Conservation (phyloP, 2,329 filamentous ascomycete genomes). For the Paraconiothyrium brasiliense region DNA sequence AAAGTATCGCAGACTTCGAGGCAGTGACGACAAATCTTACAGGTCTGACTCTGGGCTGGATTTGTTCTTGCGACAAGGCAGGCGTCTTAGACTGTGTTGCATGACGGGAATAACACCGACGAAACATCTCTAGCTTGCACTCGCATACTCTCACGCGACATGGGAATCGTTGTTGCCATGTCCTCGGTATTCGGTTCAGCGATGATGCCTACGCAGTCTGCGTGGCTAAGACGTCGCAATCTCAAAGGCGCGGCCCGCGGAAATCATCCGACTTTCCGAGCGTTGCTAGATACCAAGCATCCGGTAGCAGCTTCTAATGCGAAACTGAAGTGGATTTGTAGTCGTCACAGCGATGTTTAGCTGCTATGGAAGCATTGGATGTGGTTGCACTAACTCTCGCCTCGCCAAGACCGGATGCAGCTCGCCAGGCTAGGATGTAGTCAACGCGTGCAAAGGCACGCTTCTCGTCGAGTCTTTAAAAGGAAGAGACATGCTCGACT, state of each 20-base stretch:
- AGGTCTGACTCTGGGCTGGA: neutral
- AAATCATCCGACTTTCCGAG: neutral
- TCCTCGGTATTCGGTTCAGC: neutral
- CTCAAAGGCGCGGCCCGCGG: neutral
- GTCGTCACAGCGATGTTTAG: conserved; percentile 19
- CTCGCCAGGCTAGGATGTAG: conserved; percentile 25
- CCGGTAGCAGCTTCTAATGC: neutral
- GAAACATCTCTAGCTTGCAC: neutral
- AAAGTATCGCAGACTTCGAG: neutral
- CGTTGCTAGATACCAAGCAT: neutral
- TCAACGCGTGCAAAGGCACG: conserved; percentile 20
- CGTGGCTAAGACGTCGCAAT: neutral
- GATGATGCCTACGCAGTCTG: neutral
- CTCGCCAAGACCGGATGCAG: conserved; percentile 32
- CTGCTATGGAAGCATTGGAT: conserved; percentile 15
- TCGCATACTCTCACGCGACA: neutral
- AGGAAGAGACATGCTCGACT: conserved; percentile 18
- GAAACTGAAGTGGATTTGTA: neutral
- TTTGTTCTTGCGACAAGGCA: neutral
- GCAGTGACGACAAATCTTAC: neutral
- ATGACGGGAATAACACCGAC: neutral
- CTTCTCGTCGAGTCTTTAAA: conserved; percentile 14
- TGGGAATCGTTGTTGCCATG: neutral
- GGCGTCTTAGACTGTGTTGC: neutral
- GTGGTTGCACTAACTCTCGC: conserved; percentile 23